phyloP scores from a whole-genome alignment of 345 rosid genomes.

The Pseudoturritis turrita region DNA sequence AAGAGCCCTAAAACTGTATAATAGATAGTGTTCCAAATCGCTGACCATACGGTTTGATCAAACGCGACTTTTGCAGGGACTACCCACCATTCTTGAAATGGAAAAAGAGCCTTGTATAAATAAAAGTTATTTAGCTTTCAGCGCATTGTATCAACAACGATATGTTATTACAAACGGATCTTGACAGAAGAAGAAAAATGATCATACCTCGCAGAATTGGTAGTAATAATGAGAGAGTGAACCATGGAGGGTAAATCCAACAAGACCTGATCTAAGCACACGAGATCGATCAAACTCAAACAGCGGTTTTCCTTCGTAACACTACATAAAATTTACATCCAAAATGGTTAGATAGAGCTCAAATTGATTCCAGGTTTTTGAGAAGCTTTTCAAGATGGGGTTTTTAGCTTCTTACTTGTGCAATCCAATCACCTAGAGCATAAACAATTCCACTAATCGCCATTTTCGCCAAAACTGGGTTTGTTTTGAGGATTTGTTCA shows the following conservation, averaged over 20 bases:
- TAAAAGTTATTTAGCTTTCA: constrained; percentile 14
- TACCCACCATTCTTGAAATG: constrained; percentile 88
- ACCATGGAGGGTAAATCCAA: constrained; percentile 91
- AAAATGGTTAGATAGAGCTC: neutral
- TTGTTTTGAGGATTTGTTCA: constrained; percentile 74
- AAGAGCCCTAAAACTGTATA: constrained; percentile 58
- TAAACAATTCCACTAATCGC: constrained; percentile 90
- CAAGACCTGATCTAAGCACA: constrained; percentile 83
- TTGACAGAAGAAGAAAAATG: neutral
- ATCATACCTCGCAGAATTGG: constrained; percentile 75
- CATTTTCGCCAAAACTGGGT: constrained; percentile 95
- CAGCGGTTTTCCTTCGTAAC: constrained; percentile 78
- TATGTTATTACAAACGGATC: neutral
- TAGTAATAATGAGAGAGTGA: constrained; percentile 92
- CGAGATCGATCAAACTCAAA: constrained; percentile 68
- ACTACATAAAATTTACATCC: constrained; percentile 38
- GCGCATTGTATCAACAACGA: neutral
- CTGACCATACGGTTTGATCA: constrained; percentile 88
- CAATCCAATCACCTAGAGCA: constrained; percentile 92
- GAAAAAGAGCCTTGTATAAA: constrained; percentile 62
- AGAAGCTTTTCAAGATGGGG: neutral
- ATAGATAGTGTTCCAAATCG: constrained; percentile 86
- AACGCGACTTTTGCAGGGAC: constrained; percentile 87
- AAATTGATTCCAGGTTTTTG: neutral
- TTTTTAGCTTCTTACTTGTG: constrained; percentile 55